Conservation (phyloP, 2,329 filamentous ascomycete genomes). For the Dendrostoma leiphaemia region DNA sequence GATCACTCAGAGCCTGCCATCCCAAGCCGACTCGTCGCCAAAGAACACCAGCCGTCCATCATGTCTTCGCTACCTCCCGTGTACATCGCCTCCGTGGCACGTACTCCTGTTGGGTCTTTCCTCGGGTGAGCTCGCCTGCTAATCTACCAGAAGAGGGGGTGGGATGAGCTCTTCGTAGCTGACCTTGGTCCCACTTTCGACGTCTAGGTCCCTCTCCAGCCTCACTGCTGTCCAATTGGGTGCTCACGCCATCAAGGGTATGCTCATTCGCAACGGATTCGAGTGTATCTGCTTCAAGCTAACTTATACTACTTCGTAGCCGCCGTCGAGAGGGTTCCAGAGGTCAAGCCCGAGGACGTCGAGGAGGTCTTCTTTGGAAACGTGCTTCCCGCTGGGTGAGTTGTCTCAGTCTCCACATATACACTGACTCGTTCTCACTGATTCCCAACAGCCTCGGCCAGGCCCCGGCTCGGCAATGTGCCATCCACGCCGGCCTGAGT, state of each 20-base stretch:
- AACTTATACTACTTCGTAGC: slow-evolving; percentile 36
- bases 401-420: slow-evolving; percentile 13
- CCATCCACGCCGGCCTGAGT: slow-evolving; percentile 81
- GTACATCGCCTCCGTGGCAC: slow-evolving; percentile 90
- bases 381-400: slow-evolving; percentile 91
- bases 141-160: not conserved
- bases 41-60: slow-evolving; percentile 29
- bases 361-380: slow-evolving; percentile 98
- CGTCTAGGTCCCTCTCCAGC: slow-evolving; percentile 76
- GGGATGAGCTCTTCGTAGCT: slow-evolving; percentile 14
- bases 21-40: slow-evolving; percentile 10
- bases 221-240: slow-evolving; percentile 85
- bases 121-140: slow-evolving; percentile 65
- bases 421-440: slow-evolving; percentile 19
- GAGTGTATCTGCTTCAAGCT: not conserved
- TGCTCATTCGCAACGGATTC: slow-evolving; percentile 20
- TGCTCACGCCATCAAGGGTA: slow-evolving; percentile 89
- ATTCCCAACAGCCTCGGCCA: slow-evolving; percentile 72
- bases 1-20: not conserved
- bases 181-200: slow-evolving; percentile 10
- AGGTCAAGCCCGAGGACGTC: slow-evolving; percentile 84
- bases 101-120: slow-evolving; percentile 93
- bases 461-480: slow-evolving; percentile 93
- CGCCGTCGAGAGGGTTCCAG: slow-evolving; percentile 81
- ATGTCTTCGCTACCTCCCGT: slow-evolving; percentile 84